These are phyloP conservation scores for Neofusicoccum parvum DNA, from an alignment of 2,329 filamentous ascomycete genomes.

Conservation along the genomic window DNA sequence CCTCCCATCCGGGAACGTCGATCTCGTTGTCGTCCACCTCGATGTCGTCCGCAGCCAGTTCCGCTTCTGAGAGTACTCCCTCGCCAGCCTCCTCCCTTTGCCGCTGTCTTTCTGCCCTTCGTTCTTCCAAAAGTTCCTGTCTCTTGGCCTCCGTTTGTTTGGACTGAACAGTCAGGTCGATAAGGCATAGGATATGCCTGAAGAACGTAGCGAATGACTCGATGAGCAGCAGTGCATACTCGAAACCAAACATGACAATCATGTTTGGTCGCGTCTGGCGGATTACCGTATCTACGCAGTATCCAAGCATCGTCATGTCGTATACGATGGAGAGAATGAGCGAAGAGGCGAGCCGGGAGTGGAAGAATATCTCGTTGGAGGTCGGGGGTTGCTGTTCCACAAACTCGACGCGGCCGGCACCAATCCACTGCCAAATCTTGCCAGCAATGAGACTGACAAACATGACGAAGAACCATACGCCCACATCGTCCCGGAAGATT, in stretches of 20 bases:
- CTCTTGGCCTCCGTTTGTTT: conserved; percentile 69
- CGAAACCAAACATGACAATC: conserved; percentile 99
- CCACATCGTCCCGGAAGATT: conserved; percentile 93
- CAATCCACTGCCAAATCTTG: conserved; percentile 99
- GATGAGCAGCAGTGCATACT: conserved; percentile 85
- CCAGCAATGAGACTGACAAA: conserved; percentile 89
- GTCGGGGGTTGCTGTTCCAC: conserved; percentile 92
- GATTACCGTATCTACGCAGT: conserved; percentile 80
- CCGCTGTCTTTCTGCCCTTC: conserved; percentile 48
- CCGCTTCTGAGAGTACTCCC: conserved; percentile 38
- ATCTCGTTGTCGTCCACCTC: conserved; percentile 91
- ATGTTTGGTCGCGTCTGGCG: conserved; percentile 90
- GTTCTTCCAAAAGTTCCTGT: conserved; percentile 59
- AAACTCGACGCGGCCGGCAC: conserved; percentile 89
- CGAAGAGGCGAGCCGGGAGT: conserved; percentile 77
- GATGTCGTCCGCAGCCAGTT: conserved; percentile 57
- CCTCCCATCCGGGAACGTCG: conserved; percentile 94
- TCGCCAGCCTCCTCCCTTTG: conserved; percentile 41
- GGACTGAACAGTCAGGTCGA: conserved; percentile 74
- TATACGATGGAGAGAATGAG: conserved; percentile 78
- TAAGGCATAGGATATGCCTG: conserved; percentile 76
- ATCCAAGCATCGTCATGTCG: conserved; percentile 77
- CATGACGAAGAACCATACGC: conserved; percentile 94
- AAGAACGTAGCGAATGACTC: conserved; percentile 77
- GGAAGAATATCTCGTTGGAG: conserved; percentile 80